phyloP scores from a whole-genome alignment of 2,329 filamentous ascomycete genomes.

The Neospermospora avenae region DNA sequence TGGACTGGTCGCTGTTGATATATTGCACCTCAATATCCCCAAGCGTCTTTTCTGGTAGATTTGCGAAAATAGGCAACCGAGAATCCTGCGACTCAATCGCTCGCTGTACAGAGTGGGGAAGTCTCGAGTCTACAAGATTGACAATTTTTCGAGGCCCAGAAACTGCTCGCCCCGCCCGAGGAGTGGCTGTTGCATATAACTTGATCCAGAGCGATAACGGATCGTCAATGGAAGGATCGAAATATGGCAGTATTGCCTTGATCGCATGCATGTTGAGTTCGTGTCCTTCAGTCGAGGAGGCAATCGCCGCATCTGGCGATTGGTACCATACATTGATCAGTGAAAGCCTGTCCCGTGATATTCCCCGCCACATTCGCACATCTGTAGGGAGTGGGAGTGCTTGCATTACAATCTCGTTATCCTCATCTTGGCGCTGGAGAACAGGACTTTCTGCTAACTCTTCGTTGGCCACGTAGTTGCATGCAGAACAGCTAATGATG shows the following conservation, averaged over 20 bases:
- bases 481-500: slow-evolving; percentile 70
- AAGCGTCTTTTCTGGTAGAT: neutral
- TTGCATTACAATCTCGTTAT: neutral
- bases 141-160: slow-evolving; percentile 28
- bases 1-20: slow-evolving; percentile 33
- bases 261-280: slow-evolving; percentile 60
- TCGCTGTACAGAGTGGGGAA: slow-evolving; percentile 20
- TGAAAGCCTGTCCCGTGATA: slow-evolving; percentile 64
- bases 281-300: slow-evolving; percentile 23
- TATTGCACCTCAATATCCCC: slow-evolving; percentile 22
- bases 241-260: slow-evolving; percentile 60
- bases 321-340: slow-evolving; percentile 63
- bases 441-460: slow-evolving; percentile 63
- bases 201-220: slow-evolving; percentile 49
- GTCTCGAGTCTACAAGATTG: slow-evolving; percentile 40
- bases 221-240: slow-evolving; percentile 70
- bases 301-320: neutral
- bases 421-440: neutral
- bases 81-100: slow-evolving; percentile 13
- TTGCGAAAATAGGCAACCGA: slow-evolving; percentile 23
- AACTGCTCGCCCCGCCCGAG: neutral
- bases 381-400: neutral
- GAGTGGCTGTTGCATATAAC: neutral
- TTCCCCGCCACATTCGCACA: slow-evolving; percentile 55
- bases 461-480: slow-evolving; percentile 79